phyloP scores from a whole-genome alignment of 169 alveolate genomes.

The Cyclospora cayetanensis region DNA sequence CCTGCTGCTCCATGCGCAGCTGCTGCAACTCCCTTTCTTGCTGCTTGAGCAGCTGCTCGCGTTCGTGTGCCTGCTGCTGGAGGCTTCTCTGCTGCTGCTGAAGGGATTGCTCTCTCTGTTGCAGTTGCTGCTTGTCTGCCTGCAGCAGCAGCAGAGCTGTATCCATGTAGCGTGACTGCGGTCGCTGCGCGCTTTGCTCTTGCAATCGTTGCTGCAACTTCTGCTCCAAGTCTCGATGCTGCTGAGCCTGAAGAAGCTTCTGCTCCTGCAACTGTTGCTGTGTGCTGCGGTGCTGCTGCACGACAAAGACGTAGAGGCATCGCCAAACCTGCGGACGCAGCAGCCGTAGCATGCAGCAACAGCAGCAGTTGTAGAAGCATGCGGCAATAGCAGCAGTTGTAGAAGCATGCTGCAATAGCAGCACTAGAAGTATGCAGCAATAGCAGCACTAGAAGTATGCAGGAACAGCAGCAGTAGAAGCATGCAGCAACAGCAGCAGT shows the following conservation, averaged over 20 bases:
- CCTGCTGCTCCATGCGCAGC: constrained; percentile 36
- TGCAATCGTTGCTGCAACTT: constrained; percentile 27
- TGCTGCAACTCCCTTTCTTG: constrained; percentile 39
- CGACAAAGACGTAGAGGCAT: constrained; percentile 16
- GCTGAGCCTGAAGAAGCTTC: constrained; percentile 20
- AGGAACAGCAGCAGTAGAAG: constrained; percentile 3
- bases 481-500: not conserved
- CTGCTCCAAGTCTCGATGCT: constrained; percentile 5
- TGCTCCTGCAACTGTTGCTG: constrained; percentile 24
- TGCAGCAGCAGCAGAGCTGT: constrained; percentile 38
- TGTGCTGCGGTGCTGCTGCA: not conserved
- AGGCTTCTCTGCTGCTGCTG: constrained; percentile 36
- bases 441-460: not conserved
- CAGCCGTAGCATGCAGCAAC: too few relatives aligned
- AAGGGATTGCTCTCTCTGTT: constrained; percentile 39
- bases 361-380: too few relatives aligned
- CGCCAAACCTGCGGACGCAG: not conserved
- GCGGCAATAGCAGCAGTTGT: too few relatives aligned
- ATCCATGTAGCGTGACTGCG: constrained; percentile 45
- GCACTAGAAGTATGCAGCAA: too few relatives aligned
- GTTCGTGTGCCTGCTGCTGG: constrained; percentile 4
- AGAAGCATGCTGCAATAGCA: not conserved
- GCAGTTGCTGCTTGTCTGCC: constrained; percentile 51
- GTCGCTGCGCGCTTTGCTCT: constrained; percentile 7
- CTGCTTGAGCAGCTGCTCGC: constrained; percentile 24